phyloP scores from a whole-genome alignment of 164 flowering plant genomes.

The Tetracentron sinense region DNA sequence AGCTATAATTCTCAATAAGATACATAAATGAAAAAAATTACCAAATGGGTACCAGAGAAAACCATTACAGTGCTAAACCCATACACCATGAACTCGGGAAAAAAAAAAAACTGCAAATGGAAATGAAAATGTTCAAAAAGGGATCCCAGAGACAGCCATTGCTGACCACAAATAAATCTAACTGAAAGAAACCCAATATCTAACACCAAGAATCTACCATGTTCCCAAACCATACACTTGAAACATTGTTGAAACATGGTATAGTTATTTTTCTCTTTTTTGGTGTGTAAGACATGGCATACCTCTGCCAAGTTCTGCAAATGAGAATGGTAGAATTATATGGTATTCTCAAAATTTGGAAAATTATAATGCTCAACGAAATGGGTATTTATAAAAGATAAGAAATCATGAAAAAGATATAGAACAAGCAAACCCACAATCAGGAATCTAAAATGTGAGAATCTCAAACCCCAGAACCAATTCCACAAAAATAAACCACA shows the following conservation, averaged over 20 bases:
- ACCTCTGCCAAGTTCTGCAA: background rate
- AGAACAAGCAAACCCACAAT: background rate
- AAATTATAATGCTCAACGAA: no score
- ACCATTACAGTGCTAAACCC: background rate
- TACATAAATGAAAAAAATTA: no score
- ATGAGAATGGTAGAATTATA: background rate
- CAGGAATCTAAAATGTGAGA: background rate
- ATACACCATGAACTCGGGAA: background rate
- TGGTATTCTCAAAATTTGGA: no score
- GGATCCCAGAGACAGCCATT: no score
- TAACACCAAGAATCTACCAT: no score
- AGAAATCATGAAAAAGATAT: no score
- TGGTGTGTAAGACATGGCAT: no score
- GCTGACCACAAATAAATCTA: background rate
- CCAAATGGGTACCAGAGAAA: background rate
- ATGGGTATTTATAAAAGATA: no score
- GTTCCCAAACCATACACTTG: no score
- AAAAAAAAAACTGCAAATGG: background rate
- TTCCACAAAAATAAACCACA: background rate
- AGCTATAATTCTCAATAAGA: background rate
- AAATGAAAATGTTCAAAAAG: no score
- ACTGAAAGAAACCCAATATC: background rate
- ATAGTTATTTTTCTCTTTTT: no score
- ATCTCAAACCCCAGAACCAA: background rate
- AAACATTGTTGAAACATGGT: no score